Base-by-base conservation (phyloP, 202 grass and related monocot genomes). In the Musa balbisiana region DNA sequence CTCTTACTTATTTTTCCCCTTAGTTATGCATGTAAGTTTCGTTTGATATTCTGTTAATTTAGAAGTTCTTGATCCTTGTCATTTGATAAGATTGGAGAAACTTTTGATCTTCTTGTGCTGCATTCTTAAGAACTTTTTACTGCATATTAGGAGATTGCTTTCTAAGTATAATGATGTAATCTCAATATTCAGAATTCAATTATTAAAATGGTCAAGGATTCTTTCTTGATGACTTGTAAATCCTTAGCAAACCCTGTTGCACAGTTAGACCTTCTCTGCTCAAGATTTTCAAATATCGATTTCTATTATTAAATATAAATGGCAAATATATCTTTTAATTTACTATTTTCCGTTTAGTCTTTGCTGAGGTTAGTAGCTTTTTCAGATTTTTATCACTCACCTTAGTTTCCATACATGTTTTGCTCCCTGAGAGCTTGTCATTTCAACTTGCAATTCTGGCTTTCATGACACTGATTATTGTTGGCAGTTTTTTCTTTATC, bases 401-500 rank as follows among this genome's bases (percentile, higher is more conserved):
- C 33, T 43, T 43, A 65, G 9, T 65, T 65, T 65, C 24, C 62
- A 43, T 65, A 14, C 11, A 43, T 24, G 21, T 65, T 12, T 65
- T 65, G 20, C 20, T 25, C 21, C 21, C 9, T 26, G 62, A 24
- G 3, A 65, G 24, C 20, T 24, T 26, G 21, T 11, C 11, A 65
- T 65, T 11, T 13, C 11, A 2, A 66, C 23, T 65, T 24, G 62
- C 9, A 65, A 9, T 19, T 50, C 51, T 70, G 5, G 27, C 24
- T 70, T 50, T 26, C 67, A 51, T 51, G 72, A 54, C 67, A 3
- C 62, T 69, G 49, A 43, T 12, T 80, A 12, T 50, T 25, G 5
- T 81, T 50, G 82, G 79, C 81, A 99, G 95, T 99, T 90, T 58
- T 99, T 99, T 73, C 82, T 99, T 51, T 99, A 99, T 54, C 95